Conservation (phyloP, 108 stramenopile species). For the Cyclotella baltica region DNA sequence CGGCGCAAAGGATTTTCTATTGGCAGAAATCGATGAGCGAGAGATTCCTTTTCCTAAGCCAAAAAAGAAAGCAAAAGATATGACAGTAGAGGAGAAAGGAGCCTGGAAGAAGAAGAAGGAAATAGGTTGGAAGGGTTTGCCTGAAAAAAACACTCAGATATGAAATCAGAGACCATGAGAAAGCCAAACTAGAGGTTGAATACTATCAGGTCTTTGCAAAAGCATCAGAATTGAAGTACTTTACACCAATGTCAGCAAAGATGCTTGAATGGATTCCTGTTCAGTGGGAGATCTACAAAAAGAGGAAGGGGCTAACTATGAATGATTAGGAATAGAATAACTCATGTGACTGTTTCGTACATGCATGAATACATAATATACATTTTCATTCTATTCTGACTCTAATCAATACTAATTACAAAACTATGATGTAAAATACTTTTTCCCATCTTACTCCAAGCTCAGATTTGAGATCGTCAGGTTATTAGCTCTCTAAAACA, state of each 20-base stretch:
- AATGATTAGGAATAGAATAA: too few relatives aligned
- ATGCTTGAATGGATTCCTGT: background rate
- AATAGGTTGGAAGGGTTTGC: background rate
- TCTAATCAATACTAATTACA: too few relatives aligned
- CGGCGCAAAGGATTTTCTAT: background rate
- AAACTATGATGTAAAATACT: too few relatives aligned
- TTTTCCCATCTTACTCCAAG: too few relatives aligned
- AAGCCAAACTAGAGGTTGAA: background rate
- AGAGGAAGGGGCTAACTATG: conserved; percentile 10
- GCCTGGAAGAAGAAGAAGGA: too few relatives aligned
- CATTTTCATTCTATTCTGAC: too few relatives aligned
- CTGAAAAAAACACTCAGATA: background rate
- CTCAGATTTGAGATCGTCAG: too few relatives aligned
- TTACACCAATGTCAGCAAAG: background rate
- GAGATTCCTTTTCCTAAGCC: background rate
- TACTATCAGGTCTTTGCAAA: background rate
- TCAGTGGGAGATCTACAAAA: background rate
- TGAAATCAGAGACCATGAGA: background rate
- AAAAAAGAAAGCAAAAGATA: background rate
- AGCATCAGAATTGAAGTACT: background rate
- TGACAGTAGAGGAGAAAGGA: too few relatives aligned
- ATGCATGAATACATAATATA: too few relatives aligned
- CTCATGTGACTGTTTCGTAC: too few relatives aligned
- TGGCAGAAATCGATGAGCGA: background rate
- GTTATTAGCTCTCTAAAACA: too few relatives aligned